A percentile compares a stretch with the other conserved stretches of the same genome.
phyloP scores from a whole-genome alignment of 2,329 filamentous ascomycete genomes.

The Scleromitrula shiraiana region DNA sequence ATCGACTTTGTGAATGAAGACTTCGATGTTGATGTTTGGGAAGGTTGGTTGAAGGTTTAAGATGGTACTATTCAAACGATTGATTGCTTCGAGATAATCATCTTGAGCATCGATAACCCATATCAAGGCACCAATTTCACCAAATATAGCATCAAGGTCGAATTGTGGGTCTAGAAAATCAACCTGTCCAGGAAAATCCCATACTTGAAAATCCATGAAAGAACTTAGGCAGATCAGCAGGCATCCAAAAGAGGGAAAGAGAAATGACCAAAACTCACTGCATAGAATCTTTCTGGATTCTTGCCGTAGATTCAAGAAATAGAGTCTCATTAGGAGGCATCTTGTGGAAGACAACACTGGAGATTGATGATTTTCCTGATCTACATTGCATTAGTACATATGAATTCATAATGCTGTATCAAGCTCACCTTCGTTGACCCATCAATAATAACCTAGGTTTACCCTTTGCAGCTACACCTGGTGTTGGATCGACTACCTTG shows the following conservation, averaged over 20 bases:
- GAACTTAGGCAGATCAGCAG: constrained; percentile 51
- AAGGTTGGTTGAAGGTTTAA: constrained; percentile 81
- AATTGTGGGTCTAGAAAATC: constrained; percentile 86
- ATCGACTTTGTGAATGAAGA: constrained; percentile 98
- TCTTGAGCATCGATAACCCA: constrained; percentile 99
- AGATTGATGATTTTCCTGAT: constrained; percentile 97
- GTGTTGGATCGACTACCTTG: constrained; percentile 38
- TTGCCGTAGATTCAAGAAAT: constrained; percentile 89
- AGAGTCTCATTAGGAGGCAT: constrained; percentile 91
- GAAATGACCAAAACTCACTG: constrained; percentile 57
- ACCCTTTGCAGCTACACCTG: constrained; percentile 43
- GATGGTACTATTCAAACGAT: constrained; percentile 80
- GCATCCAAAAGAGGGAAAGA: neutral
- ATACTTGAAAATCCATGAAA: constrained; percentile 98
- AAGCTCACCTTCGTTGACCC: constrained; percentile 79
- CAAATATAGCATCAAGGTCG: constrained; percentile 89
- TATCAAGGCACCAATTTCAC: constrained; percentile 86
- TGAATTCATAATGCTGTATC: neutral
- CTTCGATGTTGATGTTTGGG: constrained; percentile 91
- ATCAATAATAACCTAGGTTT: constrained; percentile 87
- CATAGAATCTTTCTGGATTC: constrained; percentile 91
- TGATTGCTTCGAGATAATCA: constrained; percentile 89
- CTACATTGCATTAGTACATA: constrained; percentile 39
- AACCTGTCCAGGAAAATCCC: constrained; percentile 93
- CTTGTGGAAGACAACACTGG: constrained; percentile 98